Evolutionary conservation across 805 yeast species (phyloP).

Genomic region (Yamadazyma akitaensis): DNA sequence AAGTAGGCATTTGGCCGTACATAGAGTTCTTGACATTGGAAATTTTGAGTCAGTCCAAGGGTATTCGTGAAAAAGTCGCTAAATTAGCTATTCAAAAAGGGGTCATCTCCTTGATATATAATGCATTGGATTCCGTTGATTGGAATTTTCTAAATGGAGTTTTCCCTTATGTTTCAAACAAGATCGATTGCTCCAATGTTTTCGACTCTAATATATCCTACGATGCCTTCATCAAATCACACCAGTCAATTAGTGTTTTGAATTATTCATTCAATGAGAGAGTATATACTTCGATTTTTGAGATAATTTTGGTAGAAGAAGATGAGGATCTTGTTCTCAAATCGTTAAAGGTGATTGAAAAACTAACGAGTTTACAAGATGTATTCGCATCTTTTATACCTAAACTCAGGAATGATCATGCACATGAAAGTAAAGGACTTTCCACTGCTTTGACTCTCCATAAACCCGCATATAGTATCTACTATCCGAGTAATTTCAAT

Average conservation of each 20-base stretch:
- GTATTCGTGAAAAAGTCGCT: slow-evolving; percentile 31
- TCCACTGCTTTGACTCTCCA: not conserved
- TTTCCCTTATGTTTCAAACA: slow-evolving; percentile 33
- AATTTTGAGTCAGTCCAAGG: slow-evolving; percentile 53
- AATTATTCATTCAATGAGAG: slow-evolving; percentile 60
- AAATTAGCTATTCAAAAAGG: slow-evolving; percentile 48
- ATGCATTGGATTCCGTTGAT: slow-evolving; percentile 32
- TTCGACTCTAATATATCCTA: slow-evolving; percentile 21
- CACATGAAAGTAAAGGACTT: not conserved
- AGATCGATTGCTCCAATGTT: slow-evolving; percentile 19
- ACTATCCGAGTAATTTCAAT: slow-evolving; percentile 42
- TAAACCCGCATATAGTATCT: slow-evolving; percentile 17
- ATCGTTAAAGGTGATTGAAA: slow-evolving; percentile 31
- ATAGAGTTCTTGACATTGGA: slow-evolving; percentile 67
- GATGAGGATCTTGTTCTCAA: slow-evolving; percentile 35
- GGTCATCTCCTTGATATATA: slow-evolving; percentile 50
- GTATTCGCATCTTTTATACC: slow-evolving; percentile 12
- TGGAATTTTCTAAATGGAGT: slow-evolving; percentile 50
- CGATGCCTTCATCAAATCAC: slow-evolving; percentile 48
- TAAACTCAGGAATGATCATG: not conserved
- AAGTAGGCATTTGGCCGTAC: slow-evolving; percentile 74
- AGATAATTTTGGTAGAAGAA: slow-evolving; percentile 54
- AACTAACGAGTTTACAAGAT: slow-evolving; percentile 29
- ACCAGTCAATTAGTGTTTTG: slow-evolving; percentile 66
- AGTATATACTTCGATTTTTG: slow-evolving; percentile 54